Percentiles rank a stretch among this genome's conserved stretches.
Evolutionary conservation across 148 eudicot species (phyloP).

Genomic region (Amaranthus hypochondriacus): DNA sequence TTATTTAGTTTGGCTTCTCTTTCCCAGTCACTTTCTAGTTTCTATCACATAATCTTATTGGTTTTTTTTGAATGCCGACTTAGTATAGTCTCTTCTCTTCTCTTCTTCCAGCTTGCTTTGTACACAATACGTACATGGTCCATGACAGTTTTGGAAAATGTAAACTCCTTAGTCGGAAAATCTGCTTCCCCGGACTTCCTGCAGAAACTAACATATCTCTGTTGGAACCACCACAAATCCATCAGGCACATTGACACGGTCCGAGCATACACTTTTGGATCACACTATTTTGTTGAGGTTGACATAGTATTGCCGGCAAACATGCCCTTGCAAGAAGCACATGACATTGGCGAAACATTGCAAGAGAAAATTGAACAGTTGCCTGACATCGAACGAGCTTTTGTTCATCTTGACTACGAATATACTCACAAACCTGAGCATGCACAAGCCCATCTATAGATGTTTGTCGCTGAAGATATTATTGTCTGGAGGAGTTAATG

Average conservation of each 20-base stretch:
- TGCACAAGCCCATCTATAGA: conserved; percentile 42
- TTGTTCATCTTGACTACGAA: conserved; percentile 77
- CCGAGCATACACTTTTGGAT: conserved; percentile 71
- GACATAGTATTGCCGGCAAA: conserved; percentile 66
- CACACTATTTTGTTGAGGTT: conserved; percentile 75
- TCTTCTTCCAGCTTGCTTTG: conserved; percentile 58
- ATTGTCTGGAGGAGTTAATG: background rate
- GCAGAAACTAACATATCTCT: conserved; percentile 84
- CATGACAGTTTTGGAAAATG: conserved; percentile 84
- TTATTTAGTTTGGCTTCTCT: background rate
- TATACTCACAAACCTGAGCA: conserved; percentile 72
- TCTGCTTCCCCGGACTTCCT: conserved; percentile 85
- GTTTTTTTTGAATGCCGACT: background rate
- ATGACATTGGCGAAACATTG: conserved; percentile 73
- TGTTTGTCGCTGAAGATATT: background rate
- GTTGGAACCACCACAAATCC: conserved; percentile 82
- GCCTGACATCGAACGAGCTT: conserved; percentile 80
- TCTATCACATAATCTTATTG: background rate
- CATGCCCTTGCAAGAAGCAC: conserved; percentile 76
- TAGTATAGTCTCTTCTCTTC: background rate
- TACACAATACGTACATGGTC: conserved; percentile 98
- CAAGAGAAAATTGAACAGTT: conserved; percentile 68
- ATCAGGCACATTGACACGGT: conserved; percentile 68
- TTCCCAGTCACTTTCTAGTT: background rate
- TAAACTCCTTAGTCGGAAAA: conserved; percentile 78